Evolutionary conservation across 2,329 filamentous ascomycete genomes (phyloP).

Genomic region (Bimuria novae-zelandiae): DNA sequence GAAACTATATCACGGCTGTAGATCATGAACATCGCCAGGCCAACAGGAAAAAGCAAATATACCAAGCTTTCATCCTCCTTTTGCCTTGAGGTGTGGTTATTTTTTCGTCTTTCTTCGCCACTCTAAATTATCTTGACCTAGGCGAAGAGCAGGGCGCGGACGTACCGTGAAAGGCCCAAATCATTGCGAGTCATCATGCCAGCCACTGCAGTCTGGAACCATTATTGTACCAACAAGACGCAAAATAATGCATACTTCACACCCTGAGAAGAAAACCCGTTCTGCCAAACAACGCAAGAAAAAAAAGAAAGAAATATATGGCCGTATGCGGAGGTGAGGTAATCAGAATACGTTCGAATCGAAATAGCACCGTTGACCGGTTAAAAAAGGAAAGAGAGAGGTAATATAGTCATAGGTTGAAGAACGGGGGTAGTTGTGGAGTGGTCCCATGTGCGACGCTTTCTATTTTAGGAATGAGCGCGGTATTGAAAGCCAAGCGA

Average conservation of each 20-base stretch:
- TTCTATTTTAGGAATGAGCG: no score
- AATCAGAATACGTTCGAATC: constrained; percentile 4
- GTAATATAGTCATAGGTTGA: constrained; percentile 40
- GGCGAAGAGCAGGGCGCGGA: not conserved
- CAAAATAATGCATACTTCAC: constrained; percentile 23
- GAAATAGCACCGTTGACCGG: not conserved
- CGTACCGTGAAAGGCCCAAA: not conserved
- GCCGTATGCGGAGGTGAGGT: constrained; percentile 2
- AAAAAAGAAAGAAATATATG: no score
- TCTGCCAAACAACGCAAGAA: constrained; percentile 40
- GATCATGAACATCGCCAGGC: no score
- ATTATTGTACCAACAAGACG: constrained; percentile 21
- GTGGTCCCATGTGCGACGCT: not conserved
- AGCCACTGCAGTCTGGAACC: constrained; percentile 37
- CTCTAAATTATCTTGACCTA: not conserved
- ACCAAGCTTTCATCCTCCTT: no score
- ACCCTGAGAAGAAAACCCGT: constrained; percentile 32
- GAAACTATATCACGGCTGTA: no score
- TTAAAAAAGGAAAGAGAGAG: constrained; percentile 39
- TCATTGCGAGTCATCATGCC: constrained; percentile 17
- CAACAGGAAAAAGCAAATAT: no score
- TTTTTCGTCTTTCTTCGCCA: no score
- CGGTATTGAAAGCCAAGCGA: no score
- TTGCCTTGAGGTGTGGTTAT: no score
- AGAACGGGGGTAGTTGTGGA: not conserved